A percentile compares a stretch with the other conserved stretches of the same genome.
Evolutionary conservation across 345 rosid species (phyloP).

Genomic region (Gossypium anomalum): DNA sequence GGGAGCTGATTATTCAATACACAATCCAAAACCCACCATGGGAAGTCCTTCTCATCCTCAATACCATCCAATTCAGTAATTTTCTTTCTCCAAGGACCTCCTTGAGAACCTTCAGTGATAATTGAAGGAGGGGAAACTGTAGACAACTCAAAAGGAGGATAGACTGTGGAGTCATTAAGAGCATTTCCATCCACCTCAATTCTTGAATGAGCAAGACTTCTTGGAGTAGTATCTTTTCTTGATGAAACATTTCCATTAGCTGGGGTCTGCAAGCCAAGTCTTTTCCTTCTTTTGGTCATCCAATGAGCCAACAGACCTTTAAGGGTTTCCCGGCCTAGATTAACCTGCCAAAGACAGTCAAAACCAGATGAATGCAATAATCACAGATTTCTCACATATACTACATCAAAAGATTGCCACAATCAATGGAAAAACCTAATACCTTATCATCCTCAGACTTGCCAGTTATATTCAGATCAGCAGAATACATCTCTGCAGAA

Average conservation of each 20-base stretch:
- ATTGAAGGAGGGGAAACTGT: slow-evolving; percentile 82
- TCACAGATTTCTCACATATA: background rate
- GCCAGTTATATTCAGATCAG: slow-evolving; percentile 82
- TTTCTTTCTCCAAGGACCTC: slow-evolving; percentile 98
- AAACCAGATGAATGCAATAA: background rate
- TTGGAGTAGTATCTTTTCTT: slow-evolving; percentile 56
- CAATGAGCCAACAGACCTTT: slow-evolving; percentile 94
- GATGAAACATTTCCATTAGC: slow-evolving; percentile 65
- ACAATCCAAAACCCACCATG: slow-evolving; percentile 94
- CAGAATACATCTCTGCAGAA: slow-evolving; percentile 96
- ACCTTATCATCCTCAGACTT: slow-evolving; percentile 99
- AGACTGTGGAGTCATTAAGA: slow-evolving; percentile 72
- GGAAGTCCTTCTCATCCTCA: slow-evolving; percentile 94
- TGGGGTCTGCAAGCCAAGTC: slow-evolving; percentile 57
- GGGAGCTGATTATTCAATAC: slow-evolving; percentile 86
- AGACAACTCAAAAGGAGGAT: slow-evolving; percentile 90
- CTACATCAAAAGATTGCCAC: background rate
- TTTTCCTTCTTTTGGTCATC: slow-evolving; percentile 79
- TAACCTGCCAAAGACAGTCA: slow-evolving; percentile 50
- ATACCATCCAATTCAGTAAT: slow-evolving; percentile 78
- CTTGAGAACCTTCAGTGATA: slow-evolving; percentile 96
- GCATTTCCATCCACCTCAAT: slow-evolving; percentile 60
- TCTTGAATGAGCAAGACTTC: slow-evolving; percentile 59
- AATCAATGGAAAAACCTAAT: background rate
- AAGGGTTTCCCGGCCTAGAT: slow-evolving; percentile 91